Evolutionary conservation across 2,329 filamentous ascomycete genomes (phyloP), one percentile per base, ranked within the genome.

Genomic region (Coniochaeta sp.): DNA sequence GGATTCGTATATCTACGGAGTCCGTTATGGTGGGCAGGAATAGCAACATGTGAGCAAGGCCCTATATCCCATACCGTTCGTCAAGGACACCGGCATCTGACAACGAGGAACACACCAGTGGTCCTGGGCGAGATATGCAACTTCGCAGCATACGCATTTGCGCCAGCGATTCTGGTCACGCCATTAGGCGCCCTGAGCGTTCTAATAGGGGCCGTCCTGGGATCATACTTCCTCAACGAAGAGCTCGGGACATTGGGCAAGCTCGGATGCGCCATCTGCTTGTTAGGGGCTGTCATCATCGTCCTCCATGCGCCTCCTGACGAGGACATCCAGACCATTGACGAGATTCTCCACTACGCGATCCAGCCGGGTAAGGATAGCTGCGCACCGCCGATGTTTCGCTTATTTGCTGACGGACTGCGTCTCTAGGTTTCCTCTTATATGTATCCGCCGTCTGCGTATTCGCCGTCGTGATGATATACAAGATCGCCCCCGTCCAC

Each of bases 11-110:
- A 99, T 75, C 76, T 99, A 61, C 90, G 88, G 73, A 98, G 90
- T 73, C 93, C 93, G n/a, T 81, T 93, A 68, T 99, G 95, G 95
- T 99, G 95, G 95, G 90, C 85, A 61, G 95, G 95, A 65, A 97
- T 98, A 67, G 79, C 88, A 65, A 96, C 92, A 71, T 86, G 91
- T 96, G 82, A 75, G 88, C 64, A 70, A 62, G 62, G 58, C 52
- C 22, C 47, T 3, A 52, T 8, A 17, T 7, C 22, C 56, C 54
- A 32, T 3, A 22, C 28, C 28, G 17, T 57, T 30, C 36, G 52
- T 54, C 8, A 26, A 22, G 50, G 19, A 50, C 55, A 30, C 44
- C 36, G 52, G 47, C 17, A 52, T 24, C 47, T 58, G 56, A 59
- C 60, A 38, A n/a, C 16, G 22, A 52, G 19, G 6, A 14, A 42